These are phyloP conservation scores for Huntiella abstrusa DNA, from an alignment of 2,329 filamentous ascomycete species.

Conservation along the genomic window DNA sequence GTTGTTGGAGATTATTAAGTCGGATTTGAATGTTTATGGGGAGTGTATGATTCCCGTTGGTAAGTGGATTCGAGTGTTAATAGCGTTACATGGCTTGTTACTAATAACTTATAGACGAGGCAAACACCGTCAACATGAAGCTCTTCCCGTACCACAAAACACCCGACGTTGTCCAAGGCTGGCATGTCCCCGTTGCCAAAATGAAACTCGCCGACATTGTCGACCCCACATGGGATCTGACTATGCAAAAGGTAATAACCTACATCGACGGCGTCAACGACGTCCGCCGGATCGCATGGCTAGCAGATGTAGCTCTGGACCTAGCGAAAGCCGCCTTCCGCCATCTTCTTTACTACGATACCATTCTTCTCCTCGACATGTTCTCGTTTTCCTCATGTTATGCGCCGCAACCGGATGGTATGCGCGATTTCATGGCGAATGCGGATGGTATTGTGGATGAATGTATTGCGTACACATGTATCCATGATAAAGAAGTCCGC, in stretches of 20 bases:
- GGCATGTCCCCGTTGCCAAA: constrained; percentile 74
- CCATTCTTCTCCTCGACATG: constrained; percentile 75
- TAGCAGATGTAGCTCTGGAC: constrained; percentile 70
- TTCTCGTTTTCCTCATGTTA: constrained; percentile 92
- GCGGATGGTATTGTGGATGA: constrained; percentile 61
- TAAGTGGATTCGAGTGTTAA: constrained; percentile 23
- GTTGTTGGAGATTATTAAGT: constrained; percentile 58
- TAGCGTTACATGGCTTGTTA: neutral
- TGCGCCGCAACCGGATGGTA: constrained; percentile 49
- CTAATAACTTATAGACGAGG: constrained; percentile 42
- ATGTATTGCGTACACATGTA: constrained; percentile 67
- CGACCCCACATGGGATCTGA: constrained; percentile 55
- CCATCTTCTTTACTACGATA: constrained; percentile 85
- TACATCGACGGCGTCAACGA: constrained; percentile 84
- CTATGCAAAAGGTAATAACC: constrained; percentile 59
- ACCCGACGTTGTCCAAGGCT: constrained; percentile 61
- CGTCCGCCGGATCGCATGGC: constrained; percentile 66
- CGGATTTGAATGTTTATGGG: constrained; percentile 90
- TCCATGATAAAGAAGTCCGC: constrained; percentile 18
- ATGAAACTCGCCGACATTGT: constrained; percentile 45
- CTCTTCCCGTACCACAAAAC: constrained; percentile 68
- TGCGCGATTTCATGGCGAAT: constrained; percentile 64
- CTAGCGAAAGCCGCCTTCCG: constrained; percentile 73
- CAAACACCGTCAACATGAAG: constrained; percentile 92
- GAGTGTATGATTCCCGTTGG: constrained; percentile 97